These are phyloP conservation scores for Coemansia sp. DNA, from an alignment of 192 early-diverging fungal genomes.

Conservation along the genomic window DNA sequence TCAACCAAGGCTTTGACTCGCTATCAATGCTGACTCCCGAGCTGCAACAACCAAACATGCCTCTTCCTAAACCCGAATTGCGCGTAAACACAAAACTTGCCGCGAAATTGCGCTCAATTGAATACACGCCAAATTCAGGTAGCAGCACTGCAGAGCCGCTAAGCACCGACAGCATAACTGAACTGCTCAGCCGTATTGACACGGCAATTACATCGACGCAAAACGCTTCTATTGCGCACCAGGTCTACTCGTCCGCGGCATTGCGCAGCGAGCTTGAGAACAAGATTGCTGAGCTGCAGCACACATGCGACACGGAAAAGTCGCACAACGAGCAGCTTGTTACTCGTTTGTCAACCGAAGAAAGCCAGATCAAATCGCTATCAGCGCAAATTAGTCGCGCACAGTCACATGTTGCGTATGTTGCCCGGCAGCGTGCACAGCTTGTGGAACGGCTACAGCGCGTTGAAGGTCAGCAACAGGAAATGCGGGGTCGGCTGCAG, in stretches of 20 bases:
- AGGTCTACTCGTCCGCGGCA: slow-evolving; percentile 4
- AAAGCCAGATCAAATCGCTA: slow-evolving; percentile 22
- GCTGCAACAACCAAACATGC: not conserved
- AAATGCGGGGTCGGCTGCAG: slow-evolving; percentile 12
- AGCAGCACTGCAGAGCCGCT: slow-evolving; percentile 9
- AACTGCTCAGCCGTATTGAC: slow-evolving; percentile 39
- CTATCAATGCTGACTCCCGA: slow-evolving; percentile 17
- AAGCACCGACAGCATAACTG: slow-evolving; percentile 37
- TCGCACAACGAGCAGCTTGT: slow-evolving; percentile 20
- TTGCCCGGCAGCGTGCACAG: slow-evolving; percentile 37
- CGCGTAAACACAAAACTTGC: slow-evolving; percentile 23
- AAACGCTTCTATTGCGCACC: slow-evolving; percentile 5
- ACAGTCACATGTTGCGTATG: slow-evolving; percentile 32
- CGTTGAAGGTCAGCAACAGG: slow-evolving; percentile 16
- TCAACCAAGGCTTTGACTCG: not conserved
- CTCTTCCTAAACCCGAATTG: not conserved
- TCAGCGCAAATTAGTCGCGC: slow-evolving; percentile 17
- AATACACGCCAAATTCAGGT: not conserved
- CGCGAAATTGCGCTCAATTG: not conserved
- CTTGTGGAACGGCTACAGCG: slow-evolving; percentile 26
- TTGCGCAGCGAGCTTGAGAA: slow-evolving; percentile 23
- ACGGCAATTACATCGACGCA: slow-evolving; percentile 14
- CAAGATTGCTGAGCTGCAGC: slow-evolving; percentile 23
- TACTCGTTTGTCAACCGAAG: slow-evolving; percentile 15
- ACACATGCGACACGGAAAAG: slow-evolving; percentile 17